Evolutionary conservation across 202 grass and related monocot genomes (phyloP).

Genomic region (Brachypodium distachyon): DNA sequence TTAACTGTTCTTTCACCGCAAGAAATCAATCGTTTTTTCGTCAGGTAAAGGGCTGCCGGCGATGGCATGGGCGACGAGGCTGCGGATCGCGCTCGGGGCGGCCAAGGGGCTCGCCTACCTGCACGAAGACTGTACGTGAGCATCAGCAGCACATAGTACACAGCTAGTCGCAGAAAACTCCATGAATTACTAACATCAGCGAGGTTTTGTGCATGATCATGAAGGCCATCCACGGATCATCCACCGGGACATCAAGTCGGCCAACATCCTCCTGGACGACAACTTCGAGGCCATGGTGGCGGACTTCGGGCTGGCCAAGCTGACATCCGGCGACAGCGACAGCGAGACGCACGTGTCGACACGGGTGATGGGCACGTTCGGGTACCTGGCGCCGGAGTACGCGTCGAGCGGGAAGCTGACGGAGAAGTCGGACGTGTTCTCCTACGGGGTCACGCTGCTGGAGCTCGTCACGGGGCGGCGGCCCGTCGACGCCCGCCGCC

Average conservation of each 20-base stretch:
- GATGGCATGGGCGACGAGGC: slow-evolving; percentile 63
- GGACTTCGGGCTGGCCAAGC: slow-evolving; percentile 92
- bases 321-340: slow-evolving; percentile 37
- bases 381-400: slow-evolving; percentile 89
- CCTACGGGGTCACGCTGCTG: slow-evolving; percentile 77
- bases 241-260: slow-evolving; percentile 77
- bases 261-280: slow-evolving; percentile 78
- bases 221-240: slow-evolving; percentile 85
- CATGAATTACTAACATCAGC: not conserved
- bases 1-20: no score
- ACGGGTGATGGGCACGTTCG: slow-evolving; percentile 85
- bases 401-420: slow-evolving; percentile 85
- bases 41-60: slow-evolving; percentile 49
- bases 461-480: slow-evolving; percentile 74
- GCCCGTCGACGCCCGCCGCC: slow-evolving; percentile 55
- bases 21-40: no score
- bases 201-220: slow-evolving; percentile 9
- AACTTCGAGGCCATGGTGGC: slow-evolving; percentile 90
- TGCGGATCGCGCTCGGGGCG: slow-evolving; percentile 68
- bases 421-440: slow-evolving; percentile 89
- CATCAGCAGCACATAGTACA: not conserved
- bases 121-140: slow-evolving; percentile 95
- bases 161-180: not conserved
- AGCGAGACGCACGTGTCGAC: slow-evolving; percentile 99
- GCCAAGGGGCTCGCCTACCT: slow-evolving; percentile 81